phyloP scores from a whole-genome alignment of 352 stramenopile species.

The Pythium plurisporium region DNA sequence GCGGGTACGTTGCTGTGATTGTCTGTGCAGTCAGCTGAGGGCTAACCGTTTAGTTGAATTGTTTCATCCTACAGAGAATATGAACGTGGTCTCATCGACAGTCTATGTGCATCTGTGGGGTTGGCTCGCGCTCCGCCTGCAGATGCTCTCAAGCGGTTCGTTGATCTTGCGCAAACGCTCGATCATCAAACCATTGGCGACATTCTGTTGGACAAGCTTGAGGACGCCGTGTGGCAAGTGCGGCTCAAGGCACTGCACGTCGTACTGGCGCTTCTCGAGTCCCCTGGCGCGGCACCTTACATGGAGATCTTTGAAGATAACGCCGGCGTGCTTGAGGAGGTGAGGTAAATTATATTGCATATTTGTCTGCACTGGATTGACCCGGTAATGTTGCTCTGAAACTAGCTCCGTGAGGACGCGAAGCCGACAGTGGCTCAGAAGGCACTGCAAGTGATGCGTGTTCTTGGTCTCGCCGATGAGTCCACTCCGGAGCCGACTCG shows the following conservation, averaged over 20 bases:
- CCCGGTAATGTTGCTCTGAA: too few species aligned
- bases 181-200: constrained; percentile 82
- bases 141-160: constrained; percentile 77
- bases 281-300: constrained; percentile 55
- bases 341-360: constrained; percentile 10
- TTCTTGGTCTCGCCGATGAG: constrained; percentile 62
- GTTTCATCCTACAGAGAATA: constrained; percentile 49
- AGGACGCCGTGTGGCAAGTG: constrained; percentile 81
- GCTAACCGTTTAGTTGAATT: not conserved
- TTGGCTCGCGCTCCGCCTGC: constrained; percentile 68
- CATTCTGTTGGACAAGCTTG: constrained; percentile 82
- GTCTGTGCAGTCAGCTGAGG: too few species aligned
- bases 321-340: constrained; percentile 73
- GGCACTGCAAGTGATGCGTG: constrained; percentile 59
- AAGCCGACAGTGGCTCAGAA: constrained; percentile 81
- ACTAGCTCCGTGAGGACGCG: constrained; percentile 63
- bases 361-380: too few species aligned
- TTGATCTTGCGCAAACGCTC: constrained; percentile 83
- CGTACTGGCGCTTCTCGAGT: constrained; percentile 70
- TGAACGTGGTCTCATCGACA: constrained; percentile 82
- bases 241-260: constrained; percentile 82
- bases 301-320: constrained; percentile 83
- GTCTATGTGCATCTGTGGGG: constrained; percentile 68
- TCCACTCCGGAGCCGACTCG: constrained; percentile 22
- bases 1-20: constrained; percentile 34